Evolutionary conservation across 208 protist species (phyloP).

Genomic region (Leishmania tarentolae): DNA sequence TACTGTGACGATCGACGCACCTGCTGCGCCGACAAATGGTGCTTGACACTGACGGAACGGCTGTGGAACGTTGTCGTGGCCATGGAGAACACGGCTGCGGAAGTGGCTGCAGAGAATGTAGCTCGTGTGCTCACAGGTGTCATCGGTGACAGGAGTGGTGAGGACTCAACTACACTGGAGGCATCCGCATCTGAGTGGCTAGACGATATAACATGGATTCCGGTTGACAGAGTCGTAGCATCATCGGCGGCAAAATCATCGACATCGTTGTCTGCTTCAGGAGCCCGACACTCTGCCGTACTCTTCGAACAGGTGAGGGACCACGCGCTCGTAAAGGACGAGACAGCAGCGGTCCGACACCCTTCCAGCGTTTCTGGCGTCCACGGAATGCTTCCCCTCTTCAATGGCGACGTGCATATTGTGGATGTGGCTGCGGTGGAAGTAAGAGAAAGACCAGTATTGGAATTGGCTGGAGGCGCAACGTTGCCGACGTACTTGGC

Average conservation of each 20-base stretch:
- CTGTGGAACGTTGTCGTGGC: conserved; percentile 40
- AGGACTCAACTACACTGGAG: not conserved
- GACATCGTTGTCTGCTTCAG: not conserved
- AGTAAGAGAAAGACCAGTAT: not conserved
- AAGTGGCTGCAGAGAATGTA: not conserved
- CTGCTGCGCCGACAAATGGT: conserved; percentile 50
- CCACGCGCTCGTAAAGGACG: not conserved
- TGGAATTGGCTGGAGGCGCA: conserved; percentile 13
- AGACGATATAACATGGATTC: not conserved
- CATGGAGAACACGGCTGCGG: conserved; percentile 13
- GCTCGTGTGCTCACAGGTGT: conserved; percentile 3
- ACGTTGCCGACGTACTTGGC: conserved; percentile 27
- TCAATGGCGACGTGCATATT: conserved; percentile 36
- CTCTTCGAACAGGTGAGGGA: conserved; percentile 31
- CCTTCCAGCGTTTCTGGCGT: not conserved
- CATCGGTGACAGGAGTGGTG: not conserved
- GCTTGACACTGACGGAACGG: conserved; percentile 26
- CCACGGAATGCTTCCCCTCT: conserved; percentile 15
- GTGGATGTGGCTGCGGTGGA: conserved; percentile 21
- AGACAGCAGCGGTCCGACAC: not conserved
- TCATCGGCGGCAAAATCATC: not conserved
- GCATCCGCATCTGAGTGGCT: not conserved
- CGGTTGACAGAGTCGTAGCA: not conserved
- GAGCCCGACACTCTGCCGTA: conserved; percentile 33
- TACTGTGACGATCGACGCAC: conserved; percentile 40